Conservation (phyloP, 1,284 basidiomycete genomes). For the Lignosus rhinocerotis region DNA sequence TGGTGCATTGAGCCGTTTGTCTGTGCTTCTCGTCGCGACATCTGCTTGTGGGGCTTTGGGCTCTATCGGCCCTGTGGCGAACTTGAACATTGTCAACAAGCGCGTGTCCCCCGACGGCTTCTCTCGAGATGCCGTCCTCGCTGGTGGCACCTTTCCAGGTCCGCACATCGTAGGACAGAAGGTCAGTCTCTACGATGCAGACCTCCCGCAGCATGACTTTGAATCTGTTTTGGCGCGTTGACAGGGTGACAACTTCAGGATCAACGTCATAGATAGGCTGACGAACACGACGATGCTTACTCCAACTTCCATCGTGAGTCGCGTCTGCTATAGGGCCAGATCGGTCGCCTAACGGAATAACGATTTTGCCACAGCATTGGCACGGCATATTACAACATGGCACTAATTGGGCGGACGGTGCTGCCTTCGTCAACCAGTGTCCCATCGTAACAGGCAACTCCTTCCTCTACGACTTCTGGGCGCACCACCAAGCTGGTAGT, state of each 20-base stretch:
- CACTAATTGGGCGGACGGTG: conserved; percentile 31
- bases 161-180: conserved; percentile 31
- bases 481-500: conserved; percentile 33
- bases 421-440: conserved; percentile 43
- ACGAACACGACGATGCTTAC: conserved; percentile 35
- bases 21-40: background rate
- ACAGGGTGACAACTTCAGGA: conserved; percentile 29
- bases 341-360: background rate
- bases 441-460: conserved; percentile 45
- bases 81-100: conserved; percentile 28
- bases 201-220: conserved; percentile 31
- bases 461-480: conserved; percentile 42
- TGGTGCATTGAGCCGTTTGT: background rate
- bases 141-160: conserved; percentile 31
- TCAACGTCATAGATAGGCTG: conserved; percentile 38
- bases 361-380: conserved; percentile 35
- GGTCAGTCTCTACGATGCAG: conserved; percentile 13
- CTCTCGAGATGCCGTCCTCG: conserved; percentile 28
- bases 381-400: conserved; percentile 34
- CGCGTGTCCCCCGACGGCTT: conserved; percentile 29
- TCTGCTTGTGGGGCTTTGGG: conserved; percentile 1
- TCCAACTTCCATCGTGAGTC: conserved; percentile 35
- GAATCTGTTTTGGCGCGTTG: background rate
- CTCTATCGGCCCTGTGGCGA: conserved; percentile 25
- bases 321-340: conserved; percentile 12